Evolutionary conservation across 2,329 filamentous ascomycete species (phyloP).

Genomic region (Venturia pyrina): DNA sequence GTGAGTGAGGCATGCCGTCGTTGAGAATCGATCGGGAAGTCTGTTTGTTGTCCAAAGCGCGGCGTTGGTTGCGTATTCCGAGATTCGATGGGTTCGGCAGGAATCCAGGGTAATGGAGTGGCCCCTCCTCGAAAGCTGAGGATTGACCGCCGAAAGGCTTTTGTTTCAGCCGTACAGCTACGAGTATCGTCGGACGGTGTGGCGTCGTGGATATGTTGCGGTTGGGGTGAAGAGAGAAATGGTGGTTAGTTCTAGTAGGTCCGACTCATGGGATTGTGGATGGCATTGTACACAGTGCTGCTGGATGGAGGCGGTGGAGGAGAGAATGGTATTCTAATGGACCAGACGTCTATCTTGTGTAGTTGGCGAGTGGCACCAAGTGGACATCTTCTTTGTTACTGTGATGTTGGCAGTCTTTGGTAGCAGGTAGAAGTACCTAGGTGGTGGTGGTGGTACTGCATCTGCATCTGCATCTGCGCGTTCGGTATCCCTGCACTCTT

Average conservation of each 20-base stretch:
- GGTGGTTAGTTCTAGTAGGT: neutral
- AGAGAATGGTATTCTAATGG: neutral
- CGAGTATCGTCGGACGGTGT: neutral
- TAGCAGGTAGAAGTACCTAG: too few relatives aligned
- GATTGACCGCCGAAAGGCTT: neutral
- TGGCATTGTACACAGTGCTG: neutral
- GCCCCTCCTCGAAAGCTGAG: neutral
- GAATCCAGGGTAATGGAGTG: neutral
- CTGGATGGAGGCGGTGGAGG: neutral
- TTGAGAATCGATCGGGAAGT: neutral
- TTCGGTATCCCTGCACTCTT: neutral
- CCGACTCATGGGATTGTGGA: neutral
- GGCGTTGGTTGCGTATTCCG: neutral
- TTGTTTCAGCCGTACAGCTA: too few relatives aligned
- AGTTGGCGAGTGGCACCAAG: neutral
- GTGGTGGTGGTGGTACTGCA: too few relatives aligned
- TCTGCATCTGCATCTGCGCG: neutral
- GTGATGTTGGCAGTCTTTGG: neutral
- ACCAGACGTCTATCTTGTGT: neutral
- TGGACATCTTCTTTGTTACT: neutral
- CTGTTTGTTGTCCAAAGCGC: neutral
- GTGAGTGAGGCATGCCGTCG: slow-evolving; percentile 7
- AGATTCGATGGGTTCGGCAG: neutral
- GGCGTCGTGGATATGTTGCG: neutral
- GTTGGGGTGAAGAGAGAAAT: neutral